Base-by-base conservation (phyloP, 495 filamentous ascomycete genomes). In the Xylaria cubensis region DNA sequence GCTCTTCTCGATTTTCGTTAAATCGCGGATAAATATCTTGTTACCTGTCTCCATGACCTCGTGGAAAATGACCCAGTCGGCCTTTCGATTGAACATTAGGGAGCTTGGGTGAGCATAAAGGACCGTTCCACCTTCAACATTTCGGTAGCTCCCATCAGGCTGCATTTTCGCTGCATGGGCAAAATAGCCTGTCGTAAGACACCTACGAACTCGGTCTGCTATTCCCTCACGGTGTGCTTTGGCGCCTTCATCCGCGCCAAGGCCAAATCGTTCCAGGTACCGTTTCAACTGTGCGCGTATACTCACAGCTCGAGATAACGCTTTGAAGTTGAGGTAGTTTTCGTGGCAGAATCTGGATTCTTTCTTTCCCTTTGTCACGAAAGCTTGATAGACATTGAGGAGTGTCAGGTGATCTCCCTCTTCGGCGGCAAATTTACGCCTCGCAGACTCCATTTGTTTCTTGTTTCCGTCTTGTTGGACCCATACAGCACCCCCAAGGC, bases 51-150 rank as follows among this genome's bases (percentile, higher is more conserved):
- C 94, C 85, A 97, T 89, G 64, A 98, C 89, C 79, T 98, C 97
- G 77, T 97, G 92, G 77, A 98, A 99, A 53, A 99, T 89, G 12
- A 99, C 95, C 96, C 96, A 99, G 74, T 98, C 95, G 21, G 93
- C 94, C 84, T 97, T 98, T 56, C 96, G 90, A 82, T 98, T 97
- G 86, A 98, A 98, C 91, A 99, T 94, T 76, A 99, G 81, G 21
- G 93, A 96, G 76, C 90, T 97, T 4, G 96, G 97, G 82, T 99
- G 96, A 24, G 94, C 94, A 84, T 97, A 89, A 46, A 99, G 83
- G 55, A 89, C 88, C 51, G 83, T 86, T 8, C 88, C 89, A 13
- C 93, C 94, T 68, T 89, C 91, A 56, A 97, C 89, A 34, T 92
- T 94, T 75, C 88, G 90, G 76, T 98, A 98, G 17, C 89, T 94